phyloP scores from a whole-genome alignment of 192 early-diverging fungal genomes.

The Kappamyces sp. region DNA sequence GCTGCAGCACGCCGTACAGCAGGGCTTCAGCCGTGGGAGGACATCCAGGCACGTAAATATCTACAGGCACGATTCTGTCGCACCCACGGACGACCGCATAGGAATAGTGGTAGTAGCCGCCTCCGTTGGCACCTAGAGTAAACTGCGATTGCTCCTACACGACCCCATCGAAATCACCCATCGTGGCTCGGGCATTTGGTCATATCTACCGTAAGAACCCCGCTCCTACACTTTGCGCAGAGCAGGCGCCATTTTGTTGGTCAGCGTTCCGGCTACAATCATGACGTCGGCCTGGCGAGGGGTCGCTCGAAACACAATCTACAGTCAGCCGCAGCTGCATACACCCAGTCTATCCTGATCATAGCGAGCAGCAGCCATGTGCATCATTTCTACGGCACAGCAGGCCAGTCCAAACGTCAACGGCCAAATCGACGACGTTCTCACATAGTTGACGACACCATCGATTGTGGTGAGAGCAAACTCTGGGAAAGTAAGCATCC shows the following conservation, averaged over 20 bases:
- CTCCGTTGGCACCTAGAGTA: constrained; percentile 72
- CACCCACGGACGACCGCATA: constrained; percentile 95
- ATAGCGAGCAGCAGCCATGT: constrained; percentile 92
- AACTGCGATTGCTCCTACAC: constrained; percentile 35
- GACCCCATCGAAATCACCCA: constrained; percentile 99
- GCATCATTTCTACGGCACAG: constrained; percentile 98
- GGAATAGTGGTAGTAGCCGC: constrained; percentile 98
- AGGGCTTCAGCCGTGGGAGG: constrained; percentile 95
- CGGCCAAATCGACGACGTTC: constrained; percentile 78
- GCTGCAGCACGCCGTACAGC: constrained; percentile 91
- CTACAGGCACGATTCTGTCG: constrained; percentile 85
- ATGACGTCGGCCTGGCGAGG: constrained; percentile 97
- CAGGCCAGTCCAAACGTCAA: constrained; percentile 87
- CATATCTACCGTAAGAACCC: constrained; percentile 26
- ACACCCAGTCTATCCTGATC: constrained; percentile 92
- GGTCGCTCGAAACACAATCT: constrained; percentile 90
- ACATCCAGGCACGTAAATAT: constrained; percentile 95
- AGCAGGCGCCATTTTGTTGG: constrained; percentile 98
- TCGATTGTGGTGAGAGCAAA: constrained; percentile 66
- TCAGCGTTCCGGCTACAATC: constrained; percentile 98
- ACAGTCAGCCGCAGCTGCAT: no score
- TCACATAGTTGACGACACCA: constrained; percentile 86
- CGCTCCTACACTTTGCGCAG: constrained; percentile 62
- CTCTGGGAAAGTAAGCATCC: constrained; percentile 22
- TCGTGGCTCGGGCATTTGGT: constrained; percentile 92